Percentiles rank a stretch among this genome's conserved stretches.
Conservation (phyloP, 31 red algal genomes). For the Bonnemaisonia californica region DNA sequence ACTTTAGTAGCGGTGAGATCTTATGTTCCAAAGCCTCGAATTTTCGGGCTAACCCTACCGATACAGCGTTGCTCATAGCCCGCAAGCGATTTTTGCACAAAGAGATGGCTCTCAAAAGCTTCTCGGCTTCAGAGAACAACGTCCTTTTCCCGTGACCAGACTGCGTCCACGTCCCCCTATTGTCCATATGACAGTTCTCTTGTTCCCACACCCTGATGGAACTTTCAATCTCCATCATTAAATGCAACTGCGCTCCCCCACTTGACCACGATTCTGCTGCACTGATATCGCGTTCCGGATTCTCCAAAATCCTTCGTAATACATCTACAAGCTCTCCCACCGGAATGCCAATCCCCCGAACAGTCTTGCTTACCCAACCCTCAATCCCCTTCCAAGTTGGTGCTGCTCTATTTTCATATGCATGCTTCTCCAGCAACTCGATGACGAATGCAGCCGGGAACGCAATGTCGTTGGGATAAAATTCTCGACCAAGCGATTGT, state of each 20-base stretch:
- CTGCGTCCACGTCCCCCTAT: neutral
- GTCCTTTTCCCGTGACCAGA: neutral
- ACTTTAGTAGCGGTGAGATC: neutral
- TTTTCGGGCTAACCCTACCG: neutral
- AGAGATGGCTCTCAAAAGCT: neutral
- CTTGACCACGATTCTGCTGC: constrained; percentile 35
- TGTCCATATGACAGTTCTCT: neutral
- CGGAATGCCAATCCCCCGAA: constrained; percentile 51
- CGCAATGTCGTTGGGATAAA: constrained; percentile 73
- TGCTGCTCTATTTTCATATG: constrained; percentile 18
- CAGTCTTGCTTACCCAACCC: constrained; percentile 42
- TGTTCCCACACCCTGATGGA: constrained; percentile 12
- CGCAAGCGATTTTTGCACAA: neutral
- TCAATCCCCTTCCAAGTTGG: constrained; percentile 29
- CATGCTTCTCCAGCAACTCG: constrained; percentile 54
- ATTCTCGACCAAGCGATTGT: constrained; percentile 50
- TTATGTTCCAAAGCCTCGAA: neutral
- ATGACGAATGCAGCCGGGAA: constrained; percentile 66
- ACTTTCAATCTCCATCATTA: constrained; percentile 40
- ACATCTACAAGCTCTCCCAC: constrained; percentile 52
- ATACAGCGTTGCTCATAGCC: neutral
- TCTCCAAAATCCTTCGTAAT: constrained; percentile 62
- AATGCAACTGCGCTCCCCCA: constrained; percentile 47
- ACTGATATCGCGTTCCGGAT: constrained; percentile 10
- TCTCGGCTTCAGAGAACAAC: neutral